Evolutionary conservation across 306 rosid genomes (phyloP), one percentile per base, ranked within the genome.

Genomic region (Coriaria nepalensis): DNA sequence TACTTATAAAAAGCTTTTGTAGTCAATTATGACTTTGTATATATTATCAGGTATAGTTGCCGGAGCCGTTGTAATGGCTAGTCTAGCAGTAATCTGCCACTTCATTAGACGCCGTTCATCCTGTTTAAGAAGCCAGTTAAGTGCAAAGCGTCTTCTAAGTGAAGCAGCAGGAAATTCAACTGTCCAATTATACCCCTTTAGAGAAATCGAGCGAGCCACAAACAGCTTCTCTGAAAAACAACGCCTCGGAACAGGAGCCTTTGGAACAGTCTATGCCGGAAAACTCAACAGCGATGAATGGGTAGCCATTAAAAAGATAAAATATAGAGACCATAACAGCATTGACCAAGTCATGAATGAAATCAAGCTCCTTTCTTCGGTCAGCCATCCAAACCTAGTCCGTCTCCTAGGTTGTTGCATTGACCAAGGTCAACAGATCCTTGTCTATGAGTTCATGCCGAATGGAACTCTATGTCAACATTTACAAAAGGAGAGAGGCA

Each of bases 401-500:
- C 94, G 95, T 34, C 93, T 92, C 62, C 59, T 92, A 33, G 98
- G 96, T 49, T 92, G 94, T 70, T 85, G 95, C 78, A 78, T 92
- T 6, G 96, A 92, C 59, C 76, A 76, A 50, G 98, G 92, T 10
- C 87, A 85, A 55, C 98, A 90, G 66, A 90, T 90, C 45, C 85
- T 84, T 63, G 82, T 90, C 10, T 90, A 90, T 47, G 97, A 84
- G 52, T 90, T 41, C 43, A 90, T 90, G 97, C 94, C 86, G 11
- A 67, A 90, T 63, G 97, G 97, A 62, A 81, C 97, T 9, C 63
- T 90, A 2, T 79, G 92, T 53, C 68, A 90, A 69, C 95, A 90
- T 75, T 74, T 90, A 49, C 97, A 77, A 43, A 81, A 71, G 59
- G 80, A 79, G 65, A 78, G 73, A 29, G 73, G 87, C 40, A 47